Evolutionary conservation across 208 protist genomes (phyloP).

Genomic region (Spironucleus salmonicida): DNA sequence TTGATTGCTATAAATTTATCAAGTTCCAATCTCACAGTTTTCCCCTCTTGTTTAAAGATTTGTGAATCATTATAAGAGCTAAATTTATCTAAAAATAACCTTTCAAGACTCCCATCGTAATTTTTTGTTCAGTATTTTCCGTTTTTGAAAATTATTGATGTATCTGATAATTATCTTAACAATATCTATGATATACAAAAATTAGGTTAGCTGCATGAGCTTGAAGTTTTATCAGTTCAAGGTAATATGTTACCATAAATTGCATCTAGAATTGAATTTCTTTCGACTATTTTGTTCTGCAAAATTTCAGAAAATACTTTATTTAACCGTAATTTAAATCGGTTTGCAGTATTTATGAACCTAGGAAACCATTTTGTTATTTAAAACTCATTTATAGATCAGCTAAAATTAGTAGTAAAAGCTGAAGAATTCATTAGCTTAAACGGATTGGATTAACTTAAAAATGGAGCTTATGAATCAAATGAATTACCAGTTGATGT

Average conservation of each 20-base stretch:
- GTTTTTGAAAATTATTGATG: constrained; percentile 6
- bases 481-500: background rate
- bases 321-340: no score
- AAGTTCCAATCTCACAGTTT: no score
- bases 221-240: background rate
- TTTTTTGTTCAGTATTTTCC: background rate
- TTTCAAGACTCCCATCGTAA: background rate
- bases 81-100: constrained; percentile 1
- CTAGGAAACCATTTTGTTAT: no score
- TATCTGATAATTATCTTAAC: constrained; percentile 7
- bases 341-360: no score
- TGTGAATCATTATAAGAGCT: background rate
- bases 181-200: background rate
- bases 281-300: background rate
- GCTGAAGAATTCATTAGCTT: no score
- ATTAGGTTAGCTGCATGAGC: background rate
- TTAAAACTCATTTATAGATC: no score
- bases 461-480: background rate
- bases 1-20: no score
- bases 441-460: no score
- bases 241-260: background rate
- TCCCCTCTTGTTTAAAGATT: background rate
- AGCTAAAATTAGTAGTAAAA: no score
- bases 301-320: no score
- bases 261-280: background rate